Percentiles rank a stretch among this genome's conserved stretches.
phyloP scores from a whole-genome alignment of 768 basidiomycete species.

The Zangia roseola region DNA sequence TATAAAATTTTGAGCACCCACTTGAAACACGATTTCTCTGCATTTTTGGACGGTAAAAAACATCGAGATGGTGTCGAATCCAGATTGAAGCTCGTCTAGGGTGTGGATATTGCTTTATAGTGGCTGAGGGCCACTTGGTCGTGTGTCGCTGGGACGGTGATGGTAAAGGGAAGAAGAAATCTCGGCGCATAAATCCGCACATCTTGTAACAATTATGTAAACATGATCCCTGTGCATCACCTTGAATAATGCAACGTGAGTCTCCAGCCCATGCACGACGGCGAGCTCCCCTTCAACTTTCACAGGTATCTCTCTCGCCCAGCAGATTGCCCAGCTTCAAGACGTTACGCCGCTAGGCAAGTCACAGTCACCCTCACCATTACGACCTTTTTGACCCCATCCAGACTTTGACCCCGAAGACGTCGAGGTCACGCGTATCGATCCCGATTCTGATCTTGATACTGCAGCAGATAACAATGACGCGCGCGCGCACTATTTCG shows the following conservation, averaged over 20 bases:
- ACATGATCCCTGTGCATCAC: constrained; percentile 10
- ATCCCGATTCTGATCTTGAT: constrained; percentile 37
- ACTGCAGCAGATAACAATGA: constrained; percentile 32
- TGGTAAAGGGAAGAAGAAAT: constrained; percentile 28
- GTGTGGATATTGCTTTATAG: constrained; percentile 12
- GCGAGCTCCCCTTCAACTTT: constrained; percentile 3
- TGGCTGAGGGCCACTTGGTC: constrained; percentile 31
- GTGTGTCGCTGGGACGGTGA: constrained; percentile 33
- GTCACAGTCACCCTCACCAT: constrained; percentile 19
- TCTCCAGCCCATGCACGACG: not conserved
- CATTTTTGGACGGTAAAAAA: constrained; percentile 37
- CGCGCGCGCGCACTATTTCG: constrained; percentile 75
- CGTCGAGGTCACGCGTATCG: constrained; percentile 42
- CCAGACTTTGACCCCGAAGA: constrained; percentile 79
- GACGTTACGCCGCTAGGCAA: constrained; percentile 67
- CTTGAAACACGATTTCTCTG: constrained; percentile 37
- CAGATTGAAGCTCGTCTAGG: constrained; percentile 33
- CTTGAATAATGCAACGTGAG: constrained; percentile 28
- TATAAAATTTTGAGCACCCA: constrained; percentile 23
- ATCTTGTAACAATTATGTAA: constrained; percentile 34
- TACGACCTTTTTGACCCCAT: constrained; percentile 9
- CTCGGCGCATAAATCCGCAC: constrained; percentile 15
- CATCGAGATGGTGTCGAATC: constrained; percentile 34
- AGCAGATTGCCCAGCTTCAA: constrained; percentile 82
- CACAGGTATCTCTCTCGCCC: constrained; percentile 58